Evolutionary conservation across 1,284 basidiomycete species (phyloP).

Genomic region (Ceratobasidium papillatum): DNA sequence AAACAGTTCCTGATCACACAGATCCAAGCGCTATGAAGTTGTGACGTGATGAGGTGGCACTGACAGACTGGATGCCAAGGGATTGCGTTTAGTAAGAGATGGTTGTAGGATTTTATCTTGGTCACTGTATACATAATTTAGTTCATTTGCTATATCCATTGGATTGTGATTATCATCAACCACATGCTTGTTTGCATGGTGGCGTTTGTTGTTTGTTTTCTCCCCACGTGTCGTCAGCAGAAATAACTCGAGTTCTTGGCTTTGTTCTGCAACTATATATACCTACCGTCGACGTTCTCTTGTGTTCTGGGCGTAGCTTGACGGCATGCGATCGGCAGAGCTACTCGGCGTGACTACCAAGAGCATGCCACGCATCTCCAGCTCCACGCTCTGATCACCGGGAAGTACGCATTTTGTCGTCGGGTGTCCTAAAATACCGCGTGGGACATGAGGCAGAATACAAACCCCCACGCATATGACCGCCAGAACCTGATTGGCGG

Average conservation of each 20-base stretch:
- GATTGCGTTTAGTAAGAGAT: neutral
- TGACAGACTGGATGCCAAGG: neutral
- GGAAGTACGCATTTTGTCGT: neutral
- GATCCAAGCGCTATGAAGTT: constrained; percentile 76
- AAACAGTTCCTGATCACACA: constrained; percentile 96
- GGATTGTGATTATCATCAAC: too few relatives aligned
- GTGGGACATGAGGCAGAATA: neutral
- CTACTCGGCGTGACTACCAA: too few relatives aligned
- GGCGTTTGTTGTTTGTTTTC: too few relatives aligned
- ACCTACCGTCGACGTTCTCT: too few relatives aligned
- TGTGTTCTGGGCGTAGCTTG: too few relatives aligned
- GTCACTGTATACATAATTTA: constrained; percentile 32
- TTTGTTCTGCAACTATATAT: too few relatives aligned
- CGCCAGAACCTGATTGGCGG: neutral
- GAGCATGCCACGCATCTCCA: too few relatives aligned
- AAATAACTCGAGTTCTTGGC: too few relatives aligned
- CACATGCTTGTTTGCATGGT: too few relatives aligned
- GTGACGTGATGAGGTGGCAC: neutral
- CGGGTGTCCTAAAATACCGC: neutral
- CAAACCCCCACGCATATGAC: neutral
- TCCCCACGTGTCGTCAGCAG: too few relatives aligned
- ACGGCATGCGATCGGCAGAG: too few relatives aligned
- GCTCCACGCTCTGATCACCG: neutral
- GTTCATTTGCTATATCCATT: neutral
- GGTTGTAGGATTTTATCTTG: neutral